These are phyloP conservation scores for Penicillium sp. DNA, from an alignment of 2,329 filamentous ascomycete genomes.

Conservation along the genomic window DNA sequence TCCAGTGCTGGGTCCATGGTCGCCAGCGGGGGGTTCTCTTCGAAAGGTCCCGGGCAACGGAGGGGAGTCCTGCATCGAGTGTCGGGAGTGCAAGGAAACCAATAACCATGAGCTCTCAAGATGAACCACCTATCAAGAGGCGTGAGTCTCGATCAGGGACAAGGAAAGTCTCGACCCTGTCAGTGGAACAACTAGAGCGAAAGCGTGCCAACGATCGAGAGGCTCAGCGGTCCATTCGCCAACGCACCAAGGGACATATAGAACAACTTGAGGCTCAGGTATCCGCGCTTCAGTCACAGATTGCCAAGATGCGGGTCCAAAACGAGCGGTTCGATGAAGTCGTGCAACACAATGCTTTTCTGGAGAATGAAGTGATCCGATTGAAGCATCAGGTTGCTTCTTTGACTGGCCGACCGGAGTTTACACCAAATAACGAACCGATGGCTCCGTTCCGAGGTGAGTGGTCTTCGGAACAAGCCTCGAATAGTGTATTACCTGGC, in stretches of 20 bases:
- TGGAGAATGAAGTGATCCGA: constrained; percentile 55
- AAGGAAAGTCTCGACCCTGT: constrained; percentile 56
- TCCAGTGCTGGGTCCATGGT: constrained; percentile 15
- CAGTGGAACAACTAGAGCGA: constrained; percentile 56
- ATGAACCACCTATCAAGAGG: constrained; percentile 26
- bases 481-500: constrained; percentile 9
- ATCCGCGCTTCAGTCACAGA: constrained; percentile 20
- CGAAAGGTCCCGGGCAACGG: constrained; percentile 9
- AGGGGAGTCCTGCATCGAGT: constrained; percentile 2
- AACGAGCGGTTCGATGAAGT: constrained; percentile 52
- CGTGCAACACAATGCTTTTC: constrained; percentile 52
- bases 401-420: constrained; percentile 22
- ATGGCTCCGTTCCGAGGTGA: constrained; percentile 2
- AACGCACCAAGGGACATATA: constrained; percentile 59
- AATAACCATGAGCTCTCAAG: constrained; percentile 25
- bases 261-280: constrained; percentile 53
- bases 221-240: constrained; percentile 58
- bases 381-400: constrained; percentile 49
- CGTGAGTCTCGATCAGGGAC: constrained; percentile 53
- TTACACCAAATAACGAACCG: constrained; percentile 18
- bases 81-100: not conserved
- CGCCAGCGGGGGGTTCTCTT: constrained; percentile 4
- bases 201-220: constrained; percentile 61
- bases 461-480: constrained; percentile 21
- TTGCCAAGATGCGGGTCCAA: constrained; percentile 51